Evolutionary conservation across 768 basidiomycete species (phyloP).

Genomic region (Mycena vulgaris): DNA sequence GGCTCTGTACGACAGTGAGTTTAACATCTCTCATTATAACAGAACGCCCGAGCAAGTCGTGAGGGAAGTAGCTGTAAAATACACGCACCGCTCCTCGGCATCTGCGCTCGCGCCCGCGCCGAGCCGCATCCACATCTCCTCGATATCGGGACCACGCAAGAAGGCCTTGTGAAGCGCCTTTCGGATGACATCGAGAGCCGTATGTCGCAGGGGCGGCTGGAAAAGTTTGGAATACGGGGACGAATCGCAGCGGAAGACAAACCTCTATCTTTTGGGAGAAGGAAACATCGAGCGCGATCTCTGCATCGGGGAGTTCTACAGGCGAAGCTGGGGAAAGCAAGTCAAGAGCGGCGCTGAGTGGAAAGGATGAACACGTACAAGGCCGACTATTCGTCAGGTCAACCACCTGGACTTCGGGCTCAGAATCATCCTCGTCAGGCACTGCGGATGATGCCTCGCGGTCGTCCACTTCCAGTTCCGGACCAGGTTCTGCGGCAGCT

Average conservation of each 20-base stretch:
- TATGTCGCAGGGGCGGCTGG: slow-evolving; percentile 23
- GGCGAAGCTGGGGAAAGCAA: slow-evolving; percentile 27
- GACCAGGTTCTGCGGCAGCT: not conserved
- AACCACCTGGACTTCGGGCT: slow-evolving; percentile 1
- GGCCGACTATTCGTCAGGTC: slow-evolving; percentile 6
- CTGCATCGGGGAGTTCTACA: slow-evolving; percentile 32
- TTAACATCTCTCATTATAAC: no score
- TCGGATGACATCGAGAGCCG: slow-evolving; percentile 14
- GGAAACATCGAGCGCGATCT: slow-evolving; percentile 24
- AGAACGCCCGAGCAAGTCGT: no score
- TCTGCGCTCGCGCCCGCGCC: not conserved
- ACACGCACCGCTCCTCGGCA: slow-evolving; percentile 12
- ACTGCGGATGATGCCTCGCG: slow-evolving; percentile 8
- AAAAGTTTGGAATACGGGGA: not conserved
- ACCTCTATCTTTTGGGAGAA: slow-evolving; percentile 38
- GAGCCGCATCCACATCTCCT: slow-evolving; percentile 23
- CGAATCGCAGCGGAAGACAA: not conserved
- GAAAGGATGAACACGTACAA: slow-evolving; percentile 11
- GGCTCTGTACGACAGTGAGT: slow-evolving; percentile 3
- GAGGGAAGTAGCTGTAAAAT: not conserved
- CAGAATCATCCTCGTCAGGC: slow-evolving; percentile 11
- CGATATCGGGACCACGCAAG: slow-evolving; percentile 26
- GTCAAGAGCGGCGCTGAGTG: not conserved
- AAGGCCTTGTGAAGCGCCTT: slow-evolving; percentile 35
- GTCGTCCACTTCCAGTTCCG: slow-evolving; percentile 12